These are phyloP conservation scores for Colletotrichum aenigma DNA, from an alignment of 2,329 filamentous ascomycete genomes.

Conservation along the genomic window DNA sequence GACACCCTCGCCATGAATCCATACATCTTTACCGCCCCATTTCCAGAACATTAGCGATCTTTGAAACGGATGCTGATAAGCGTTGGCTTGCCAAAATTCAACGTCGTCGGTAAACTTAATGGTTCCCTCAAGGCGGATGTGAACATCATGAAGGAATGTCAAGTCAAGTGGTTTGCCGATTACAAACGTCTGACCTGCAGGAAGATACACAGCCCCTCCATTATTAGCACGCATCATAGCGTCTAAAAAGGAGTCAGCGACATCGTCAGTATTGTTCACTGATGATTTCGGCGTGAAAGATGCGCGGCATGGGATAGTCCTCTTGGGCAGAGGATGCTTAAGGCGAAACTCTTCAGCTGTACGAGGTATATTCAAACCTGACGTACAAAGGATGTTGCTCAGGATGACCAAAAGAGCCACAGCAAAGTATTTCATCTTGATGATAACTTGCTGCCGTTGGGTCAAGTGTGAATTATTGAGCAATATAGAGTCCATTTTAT, in stretches of 20 bases:
- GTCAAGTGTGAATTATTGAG: not conserved
- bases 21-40: slow-evolving; percentile 66
- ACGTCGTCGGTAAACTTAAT: slow-evolving; percentile 51
- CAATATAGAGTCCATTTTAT: not conserved
- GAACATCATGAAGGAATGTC: slow-evolving; percentile 61
- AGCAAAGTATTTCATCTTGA: not conserved
- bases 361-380: slow-evolving; percentile 30
- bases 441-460: not conserved
- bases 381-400: not conserved
- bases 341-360: slow-evolving; percentile 40
- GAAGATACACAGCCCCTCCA: slow-evolving; percentile 60
- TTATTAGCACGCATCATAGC: slow-evolving; percentile 61
- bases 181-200: slow-evolving; percentile 58
- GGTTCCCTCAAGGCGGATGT: slow-evolving; percentile 63
- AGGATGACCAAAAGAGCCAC: not conserved
- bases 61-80: slow-evolving; percentile 46
- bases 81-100: slow-evolving; percentile 45
- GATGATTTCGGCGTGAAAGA: slow-evolving; percentile 57
- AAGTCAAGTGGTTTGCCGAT: slow-evolving; percentile 64
- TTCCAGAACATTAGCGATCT: slow-evolving; percentile 66
- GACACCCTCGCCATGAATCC: slow-evolving; percentile 60
- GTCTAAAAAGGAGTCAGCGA: slow-evolving; percentile 58
- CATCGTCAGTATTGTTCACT: slow-evolving; percentile 57
- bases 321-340: slow-evolving; percentile 38
- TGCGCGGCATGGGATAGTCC: slow-evolving; percentile 24